Evolutionary conservation across 495 filamentous ascomycete species (phyloP).

Genomic region (Penicillium roqueforti): DNA sequence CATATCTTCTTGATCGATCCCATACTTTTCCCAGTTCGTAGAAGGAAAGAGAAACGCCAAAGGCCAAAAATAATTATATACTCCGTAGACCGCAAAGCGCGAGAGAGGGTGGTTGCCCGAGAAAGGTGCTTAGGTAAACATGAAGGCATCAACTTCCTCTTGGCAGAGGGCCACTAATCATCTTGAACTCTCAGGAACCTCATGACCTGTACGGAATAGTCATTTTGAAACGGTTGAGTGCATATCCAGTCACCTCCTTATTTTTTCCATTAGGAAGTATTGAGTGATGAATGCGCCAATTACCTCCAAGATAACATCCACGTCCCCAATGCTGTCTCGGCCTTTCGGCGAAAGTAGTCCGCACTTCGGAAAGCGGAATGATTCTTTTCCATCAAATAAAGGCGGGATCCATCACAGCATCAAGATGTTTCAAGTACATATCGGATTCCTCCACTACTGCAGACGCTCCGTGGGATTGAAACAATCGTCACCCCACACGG

Average conservation of each 20-base stretch:
- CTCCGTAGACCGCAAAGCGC: too few species aligned
- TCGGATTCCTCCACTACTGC: neutral
- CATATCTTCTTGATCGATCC: too few species aligned
- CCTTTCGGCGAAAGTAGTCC: neutral
- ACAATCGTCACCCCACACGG: constrained; percentile 14
- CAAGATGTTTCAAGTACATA: neutral
- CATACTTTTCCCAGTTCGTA: neutral
- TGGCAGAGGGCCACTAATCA: too few species aligned
- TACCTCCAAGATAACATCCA: neutral
- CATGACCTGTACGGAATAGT: too few species aligned
- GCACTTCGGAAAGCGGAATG: neutral
- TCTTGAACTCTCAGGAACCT: too few species aligned
- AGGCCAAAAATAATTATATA: neutral
- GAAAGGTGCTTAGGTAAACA: too few species aligned
- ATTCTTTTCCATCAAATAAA: neutral
- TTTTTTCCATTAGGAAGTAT: neutral
- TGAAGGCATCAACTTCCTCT: too few species aligned
- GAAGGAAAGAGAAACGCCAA: neutral
- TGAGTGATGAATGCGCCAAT: too few species aligned
- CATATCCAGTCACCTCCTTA: neutral
- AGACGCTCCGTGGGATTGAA: constrained; percentile 3
- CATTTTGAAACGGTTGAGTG: too few species aligned
- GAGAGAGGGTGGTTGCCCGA: too few species aligned
- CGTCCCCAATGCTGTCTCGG: neutral
- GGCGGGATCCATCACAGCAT: too few species aligned